Evolutionary conservation across 2,329 filamentous ascomycete genomes (phyloP), one percentile per base, ranked within the genome.

Genomic region (Piedraia hortae): DNA sequence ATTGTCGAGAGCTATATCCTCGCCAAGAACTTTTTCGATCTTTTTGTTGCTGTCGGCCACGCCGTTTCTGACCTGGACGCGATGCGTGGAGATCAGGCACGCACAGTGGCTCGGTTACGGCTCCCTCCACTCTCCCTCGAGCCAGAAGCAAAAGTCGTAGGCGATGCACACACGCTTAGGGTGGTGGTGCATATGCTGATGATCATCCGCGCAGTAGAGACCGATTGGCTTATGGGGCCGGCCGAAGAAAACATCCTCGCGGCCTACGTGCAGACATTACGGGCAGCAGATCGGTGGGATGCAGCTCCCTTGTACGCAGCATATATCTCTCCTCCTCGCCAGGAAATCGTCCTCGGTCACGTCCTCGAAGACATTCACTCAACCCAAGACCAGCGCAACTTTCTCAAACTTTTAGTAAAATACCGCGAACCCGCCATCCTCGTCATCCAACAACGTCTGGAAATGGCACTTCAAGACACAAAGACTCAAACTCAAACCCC

Each of bases 231-330:
- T 14, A 12, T 14, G 10, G 21, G 17, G n/a, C 12, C 9, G 10
- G 56, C 55, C 9, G 59, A 67, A 31, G 71, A 89, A 36, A 75
- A 73, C 35, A 63, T 82, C 20, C 53, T 91, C 23, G 64, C 71
- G 1, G 67, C 63, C 3, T 93, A 93, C 41, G 70, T 88, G 24
- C 71, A 72, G 34, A 67, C 72, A 28, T 49, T 97, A 16, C 64
- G 73, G 19, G 55, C 70, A 20, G 61, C 62, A 9, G 62, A 65
- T 15, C 62, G 85, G 24, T 63, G 71, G 27, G 68, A 82, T 29
- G 49, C 85, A 18, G 71, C 90, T 24, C 80, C 85, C 1, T 51
- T 89, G 1, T 97, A 97, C 43, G 80, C 74, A 29, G 77, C 77
- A 5, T 68, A 75, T 34, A 53, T 97, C 7, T 55, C 62, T 6